A percentile compares a stretch with the other conserved stretches of the same genome.
Conservation (phyloP, 768 basidiomycete genomes). For the Xanthoconium stramineum region DNA sequence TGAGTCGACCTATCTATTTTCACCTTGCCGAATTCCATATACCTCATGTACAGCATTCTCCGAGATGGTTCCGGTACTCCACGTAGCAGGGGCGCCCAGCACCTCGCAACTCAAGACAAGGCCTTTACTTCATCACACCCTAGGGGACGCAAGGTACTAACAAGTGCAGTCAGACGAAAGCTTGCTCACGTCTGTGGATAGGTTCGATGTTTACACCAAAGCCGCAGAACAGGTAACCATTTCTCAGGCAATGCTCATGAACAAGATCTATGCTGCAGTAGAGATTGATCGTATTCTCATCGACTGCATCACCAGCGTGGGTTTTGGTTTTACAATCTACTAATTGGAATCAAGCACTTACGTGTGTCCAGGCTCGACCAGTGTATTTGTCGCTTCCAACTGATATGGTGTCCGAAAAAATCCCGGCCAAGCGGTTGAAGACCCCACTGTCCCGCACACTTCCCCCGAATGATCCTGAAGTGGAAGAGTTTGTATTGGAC, state of each 20-base stretch:
- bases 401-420: constrained; percentile 58
- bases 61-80: constrained; percentile 88
- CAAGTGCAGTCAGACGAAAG: background rate
- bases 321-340: constrained; percentile 14
- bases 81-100: constrained; percentile 81
- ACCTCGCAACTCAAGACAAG: constrained; percentile 67
- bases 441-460: constrained; percentile 50
- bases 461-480: constrained; percentile 52
- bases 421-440: constrained; percentile 61
- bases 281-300: constrained; percentile 80
- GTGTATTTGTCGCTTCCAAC: constrained; percentile 87
- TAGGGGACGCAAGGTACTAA: constrained; percentile 71
- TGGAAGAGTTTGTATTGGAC: constrained; percentile 68
- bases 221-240: constrained; percentile 74
- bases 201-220: constrained; percentile 76
- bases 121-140: constrained; percentile 83
- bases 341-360: background rate
- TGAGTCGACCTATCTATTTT: constrained; percentile 19
- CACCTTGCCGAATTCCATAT: constrained; percentile 1
- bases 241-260: constrained; percentile 59
- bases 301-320: constrained; percentile 58
- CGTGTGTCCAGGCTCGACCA: constrained; percentile 59
- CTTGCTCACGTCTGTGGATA: constrained; percentile 22
- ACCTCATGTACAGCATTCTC: constrained; percentile 52
- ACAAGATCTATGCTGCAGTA: constrained; percentile 51